These are phyloP conservation scores for Aspergillus udagawae DNA, from an alignment of 2,329 filamentous ascomycete genomes.

Conservation along the genomic window DNA sequence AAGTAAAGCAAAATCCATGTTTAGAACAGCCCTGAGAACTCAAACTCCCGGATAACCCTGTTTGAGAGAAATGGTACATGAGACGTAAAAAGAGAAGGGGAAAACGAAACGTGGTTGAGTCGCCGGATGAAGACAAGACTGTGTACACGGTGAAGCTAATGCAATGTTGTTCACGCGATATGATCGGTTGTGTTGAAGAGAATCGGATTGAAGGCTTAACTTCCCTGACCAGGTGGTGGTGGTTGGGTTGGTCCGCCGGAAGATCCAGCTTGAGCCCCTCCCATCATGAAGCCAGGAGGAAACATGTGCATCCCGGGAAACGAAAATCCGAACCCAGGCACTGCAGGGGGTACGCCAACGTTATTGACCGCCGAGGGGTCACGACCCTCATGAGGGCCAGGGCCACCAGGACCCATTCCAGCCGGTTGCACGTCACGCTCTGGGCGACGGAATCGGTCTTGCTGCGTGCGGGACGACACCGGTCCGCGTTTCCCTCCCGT, in stretches of 20 bases:
- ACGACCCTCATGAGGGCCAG: constrained; percentile 29
- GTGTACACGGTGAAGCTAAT: constrained; percentile 4
- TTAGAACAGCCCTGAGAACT: not conserved
- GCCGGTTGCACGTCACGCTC: constrained; percentile 32
- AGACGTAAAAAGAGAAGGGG: not conserved
- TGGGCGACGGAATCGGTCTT: constrained; percentile 29
- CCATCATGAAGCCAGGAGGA: constrained; percentile 46
- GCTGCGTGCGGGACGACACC: constrained; percentile 40
- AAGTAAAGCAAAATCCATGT: not conserved
- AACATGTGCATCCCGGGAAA: constrained; percentile 48
- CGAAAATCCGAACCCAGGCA: constrained; percentile 54
- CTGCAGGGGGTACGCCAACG: constrained; percentile 50
- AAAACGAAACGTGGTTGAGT: not conserved
- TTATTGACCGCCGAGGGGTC: constrained; percentile 38
- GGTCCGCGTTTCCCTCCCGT: constrained; percentile 48
- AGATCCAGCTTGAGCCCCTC: constrained; percentile 30
- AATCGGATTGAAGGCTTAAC: constrained; percentile 8
- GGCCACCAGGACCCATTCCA: constrained; percentile 18
- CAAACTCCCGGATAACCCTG: not conserved
- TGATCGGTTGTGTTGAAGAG: not conserved
- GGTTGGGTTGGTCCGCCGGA: constrained; percentile 29
- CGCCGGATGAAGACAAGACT: constrained; percentile 17
- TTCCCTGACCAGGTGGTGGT: constrained; percentile 37
- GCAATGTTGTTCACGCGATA: not conserved
- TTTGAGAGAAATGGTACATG: not conserved